Evolutionary conservation across 1,284 basidiomycete species (phyloP).

Genomic region (Uromyces viciae-fabae): DNA sequence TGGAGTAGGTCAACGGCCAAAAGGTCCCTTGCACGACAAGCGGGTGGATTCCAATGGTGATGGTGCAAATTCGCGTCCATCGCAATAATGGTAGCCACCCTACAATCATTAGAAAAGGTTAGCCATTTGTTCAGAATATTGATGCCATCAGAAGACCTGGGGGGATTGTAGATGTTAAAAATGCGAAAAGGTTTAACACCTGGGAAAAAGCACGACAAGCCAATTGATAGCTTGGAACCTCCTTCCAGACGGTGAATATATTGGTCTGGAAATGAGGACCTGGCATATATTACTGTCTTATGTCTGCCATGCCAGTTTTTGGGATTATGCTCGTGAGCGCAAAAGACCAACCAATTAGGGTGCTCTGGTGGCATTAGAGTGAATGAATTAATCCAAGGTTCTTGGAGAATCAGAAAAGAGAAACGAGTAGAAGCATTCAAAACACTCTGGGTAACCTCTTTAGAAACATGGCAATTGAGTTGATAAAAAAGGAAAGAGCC

Average conservation of each 20-base stretch:
- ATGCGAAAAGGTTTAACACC: neutral
- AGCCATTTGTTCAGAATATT: neutral
- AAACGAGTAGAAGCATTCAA: neutral
- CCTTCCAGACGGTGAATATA: neutral
- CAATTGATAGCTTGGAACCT: neutral
- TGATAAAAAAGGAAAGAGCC: neutral
- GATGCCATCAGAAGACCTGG: neutral
- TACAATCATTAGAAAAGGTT: neutral
- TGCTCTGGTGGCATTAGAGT: neutral
- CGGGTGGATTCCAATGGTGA: neutral
- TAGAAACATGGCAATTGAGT: conserved; percentile 14
- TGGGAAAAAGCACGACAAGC: neutral
- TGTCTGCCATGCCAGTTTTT: neutral
- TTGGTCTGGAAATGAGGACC: neutral
- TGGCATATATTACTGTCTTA: neutral
- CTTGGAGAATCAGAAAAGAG: neutral
- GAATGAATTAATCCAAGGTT: conserved; percentile 16
- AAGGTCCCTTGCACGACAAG: neutral
- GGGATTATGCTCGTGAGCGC: neutral
- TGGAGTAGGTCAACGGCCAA: neutral
- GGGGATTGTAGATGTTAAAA: conserved; percentile 12
- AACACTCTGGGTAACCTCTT: neutral
- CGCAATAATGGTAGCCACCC: neutral
- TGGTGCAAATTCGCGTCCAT: neutral
- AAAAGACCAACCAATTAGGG: neutral